Evolutionary conservation across 805 yeast species (phyloP), one percentile per base, ranked within the genome.

Genomic region (Komagataella mondaviorum): DNA sequence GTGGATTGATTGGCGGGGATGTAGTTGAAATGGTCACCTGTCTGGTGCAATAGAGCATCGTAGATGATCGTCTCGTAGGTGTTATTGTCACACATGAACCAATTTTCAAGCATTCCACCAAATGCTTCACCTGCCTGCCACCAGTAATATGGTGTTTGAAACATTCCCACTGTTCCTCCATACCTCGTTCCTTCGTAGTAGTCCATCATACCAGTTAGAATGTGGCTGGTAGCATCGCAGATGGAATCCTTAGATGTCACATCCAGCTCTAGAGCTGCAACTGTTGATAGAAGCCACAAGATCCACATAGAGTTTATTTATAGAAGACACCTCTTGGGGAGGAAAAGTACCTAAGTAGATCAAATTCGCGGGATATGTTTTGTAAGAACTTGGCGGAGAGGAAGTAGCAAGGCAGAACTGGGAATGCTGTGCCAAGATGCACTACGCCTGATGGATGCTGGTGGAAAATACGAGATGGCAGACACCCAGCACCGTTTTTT

Each of bases 91-190:
- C 87, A 78, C 63, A 73, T 83, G 57, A 63, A 81, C 69, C 88
- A 75, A 66, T 85, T 84, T 64, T 89, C 96, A 47, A 91, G 62
- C 75, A 91, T 70, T 17, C 85, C 73, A 6, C 96, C 96, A 87
- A 89, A 88, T 1, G 91, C 96, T 54, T 90, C 95, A 57, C 98
- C 98, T 7, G 97, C 96, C 69, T 89, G 88, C 97, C 97, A 90
- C 99, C 98, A 91, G 73, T 91, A 91, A 73, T 91, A 90, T 0
- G 98, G 98, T 61, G 73, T 70, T 10, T 82, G 71, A 65, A 93
- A 90, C 89, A 85, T 81, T 46, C 98, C 99, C 23, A 86, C 71
- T 4, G 89, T 77, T 6, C 90, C 85, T 43, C 96, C 97, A 46
- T 72, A 64, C 43, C 73, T 63, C 55, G 65, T 57, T 30, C 88